Base-by-base conservation (phyloP, 108 stramenopile species). In the Nitzschia inconspicua region DNA sequence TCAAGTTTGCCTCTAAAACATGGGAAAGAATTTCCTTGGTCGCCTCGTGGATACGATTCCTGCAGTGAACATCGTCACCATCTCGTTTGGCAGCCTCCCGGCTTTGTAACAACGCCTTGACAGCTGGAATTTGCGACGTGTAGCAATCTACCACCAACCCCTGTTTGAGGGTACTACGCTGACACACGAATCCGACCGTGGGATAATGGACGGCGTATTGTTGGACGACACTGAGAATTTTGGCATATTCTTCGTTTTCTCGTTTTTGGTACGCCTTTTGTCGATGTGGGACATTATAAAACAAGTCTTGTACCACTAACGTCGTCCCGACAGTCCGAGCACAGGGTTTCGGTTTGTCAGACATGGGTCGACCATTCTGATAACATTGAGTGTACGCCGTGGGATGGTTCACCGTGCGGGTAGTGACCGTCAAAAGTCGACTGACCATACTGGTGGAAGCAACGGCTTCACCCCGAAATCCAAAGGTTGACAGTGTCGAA, bases 381-480 rank as follows among this genome's bases (percentile, higher is more conserved):
- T 91, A 99, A 23, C 60, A 67, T 52, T 85, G 86, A 37, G 75
- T 72, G 65, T 87, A 95, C 0, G 91, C 72, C 77, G 88, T 53
- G 2, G 55, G 37, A 16, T 53, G 32, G 23, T 69, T 25, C 10
- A 18, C 30, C 11, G 44, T 65, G 10, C 82, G 75, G 41, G 66
- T 78, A 9, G 54, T 57, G 41, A 89, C 80, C 23, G 48, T 49
- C 26, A 89, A 62, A 10, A 47, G 52, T 40, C 78, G 42, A 22
- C 73, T 73, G 36, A 84, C 85, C 83, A 87, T 84, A 55, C 74
- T 84, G 19, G 86, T 88, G 47, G 76, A 76, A 8, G 93, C 89
- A 57, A 94, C 59, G 7, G 93, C 97, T 76, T 99, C 99, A 0
- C 99, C 99, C 1, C 99, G 90, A 80, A 99, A 99, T 16, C 99